These are phyloP conservation scores for Fraxinus quadrangulata DNA, from an alignment of 257 asterid species.

Conservation along the genomic window DNA sequence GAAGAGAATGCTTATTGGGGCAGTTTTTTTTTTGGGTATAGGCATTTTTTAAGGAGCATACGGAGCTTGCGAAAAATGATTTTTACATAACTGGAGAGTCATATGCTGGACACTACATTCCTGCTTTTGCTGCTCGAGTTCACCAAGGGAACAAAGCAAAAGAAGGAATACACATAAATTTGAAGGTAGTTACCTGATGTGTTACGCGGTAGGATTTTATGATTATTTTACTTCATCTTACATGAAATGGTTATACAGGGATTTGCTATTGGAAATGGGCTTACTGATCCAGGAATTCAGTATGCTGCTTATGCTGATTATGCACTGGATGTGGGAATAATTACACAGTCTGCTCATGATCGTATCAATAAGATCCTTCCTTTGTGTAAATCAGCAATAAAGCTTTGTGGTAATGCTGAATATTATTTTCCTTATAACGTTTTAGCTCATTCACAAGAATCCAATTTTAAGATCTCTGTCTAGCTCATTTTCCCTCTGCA, in stretches of 20 bases:
- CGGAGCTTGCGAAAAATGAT: slow-evolving; percentile 19
- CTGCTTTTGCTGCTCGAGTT: slow-evolving; percentile 21
- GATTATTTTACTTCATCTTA: slow-evolving; percentile 25
- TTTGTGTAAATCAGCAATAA: slow-evolving; percentile 72
- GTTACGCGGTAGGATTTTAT: slow-evolving; percentile 10
- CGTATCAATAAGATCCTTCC: slow-evolving; percentile 83
- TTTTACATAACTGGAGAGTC: slow-evolving; percentile 23
- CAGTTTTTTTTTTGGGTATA: not conserved
- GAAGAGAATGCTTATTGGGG: slow-evolving; percentile 1
- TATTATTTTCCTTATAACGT: not conserved
- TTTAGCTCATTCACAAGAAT: not conserved
- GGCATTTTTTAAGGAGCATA: slow-evolving; percentile 21
- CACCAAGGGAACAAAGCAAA: slow-evolving; percentile 18
- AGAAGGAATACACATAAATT: slow-evolving; percentile 9
- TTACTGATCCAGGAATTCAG: slow-evolving; percentile 90
- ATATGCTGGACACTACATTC: slow-evolving; percentile 23
- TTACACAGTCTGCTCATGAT: slow-evolving; percentile 66
- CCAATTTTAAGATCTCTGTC: not conserved
- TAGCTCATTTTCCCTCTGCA: not conserved
- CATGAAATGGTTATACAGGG: slow-evolving; percentile 53
- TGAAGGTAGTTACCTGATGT: slow-evolving; percentile 18
- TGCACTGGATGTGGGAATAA: slow-evolving; percentile 83
- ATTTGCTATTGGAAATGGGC: slow-evolving; percentile 95
- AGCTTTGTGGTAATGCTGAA: slow-evolving; percentile 75
- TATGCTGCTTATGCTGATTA: slow-evolving; percentile 89